Evolutionary conservation across 1,284 basidiomycete species (phyloP), one percentile per base, ranked within the genome.

Genomic region (Ustilago crameri): DNA sequence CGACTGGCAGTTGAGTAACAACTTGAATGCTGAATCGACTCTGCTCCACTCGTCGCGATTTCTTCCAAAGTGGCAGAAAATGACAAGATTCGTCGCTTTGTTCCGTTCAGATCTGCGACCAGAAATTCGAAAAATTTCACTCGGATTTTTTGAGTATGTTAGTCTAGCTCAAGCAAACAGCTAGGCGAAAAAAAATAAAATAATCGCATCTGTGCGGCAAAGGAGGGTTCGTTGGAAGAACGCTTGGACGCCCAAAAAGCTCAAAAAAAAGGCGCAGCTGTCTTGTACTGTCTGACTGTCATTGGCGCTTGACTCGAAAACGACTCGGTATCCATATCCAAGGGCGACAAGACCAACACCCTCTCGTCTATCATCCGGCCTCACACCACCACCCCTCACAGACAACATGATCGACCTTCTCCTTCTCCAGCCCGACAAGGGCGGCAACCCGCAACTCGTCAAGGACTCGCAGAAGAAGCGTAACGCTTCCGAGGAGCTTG

Each of bases 391-490:
- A 40, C 23, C 20, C 17, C 44, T 45, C 37, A 37, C 24, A 47
- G 35, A 34, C 46, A 56, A 14, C 23, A 71, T 78, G 76, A 75
- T 77, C 65, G 70, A 75, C 58, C 60, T 64, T 27, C 51, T 68
- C 20, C 53, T 74, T 47, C 76, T 82, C 34, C 79, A 81, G 57
- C 72, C 77, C 82, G 65, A 79, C 65, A 85, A 85, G 76, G 96
- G 95, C 37, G 96, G 95, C 48, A 92, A 97, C 86, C 90, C 94
- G n/a, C 90, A 93, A 76, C 88, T 91, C 81, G 95, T 98, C 75
- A 87, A 91, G 69, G 93, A 94, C 81, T 96, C 93, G 15, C 95
- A 98, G 86, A 87, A 90, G 82, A 95, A 94, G 85, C 89, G 96
- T 41, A 91, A 91, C 8, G 90, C 93, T 44, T 87, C 91, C 23